These are phyloP conservation scores for Scleroderma citrinum DNA, from an alignment of 768 basidiomycete species.

Conservation along the genomic window DNA sequence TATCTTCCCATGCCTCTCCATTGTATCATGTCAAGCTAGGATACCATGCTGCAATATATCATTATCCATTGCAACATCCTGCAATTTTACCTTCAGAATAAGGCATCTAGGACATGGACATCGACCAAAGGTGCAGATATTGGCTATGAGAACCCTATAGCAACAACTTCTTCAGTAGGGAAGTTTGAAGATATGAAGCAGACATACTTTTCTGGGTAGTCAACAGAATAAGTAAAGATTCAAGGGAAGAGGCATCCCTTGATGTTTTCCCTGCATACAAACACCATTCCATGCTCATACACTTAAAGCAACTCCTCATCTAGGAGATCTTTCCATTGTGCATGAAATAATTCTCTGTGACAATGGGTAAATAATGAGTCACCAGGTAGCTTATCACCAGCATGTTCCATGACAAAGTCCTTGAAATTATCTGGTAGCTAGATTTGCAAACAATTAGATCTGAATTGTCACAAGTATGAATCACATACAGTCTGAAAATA, in stretches of 20 bases:
- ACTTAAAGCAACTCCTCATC: slow-evolving; percentile 9
- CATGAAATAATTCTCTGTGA: slow-evolving; percentile 12
- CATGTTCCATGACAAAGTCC: slow-evolving; percentile 4
- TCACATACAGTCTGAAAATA: slow-evolving; percentile 9
- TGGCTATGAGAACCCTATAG: no score
- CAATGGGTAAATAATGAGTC: slow-evolving; percentile 6
- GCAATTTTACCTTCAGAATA: no score
- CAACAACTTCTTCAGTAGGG: no score
- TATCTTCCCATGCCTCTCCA: no score
- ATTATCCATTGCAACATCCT: no score
- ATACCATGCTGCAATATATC: no score
- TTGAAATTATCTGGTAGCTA: no score
- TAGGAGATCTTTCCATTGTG: background rate
- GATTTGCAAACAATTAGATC: background rate
- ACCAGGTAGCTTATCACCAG: background rate
- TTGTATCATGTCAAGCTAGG: no score
- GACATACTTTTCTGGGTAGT: slow-evolving; percentile 33
- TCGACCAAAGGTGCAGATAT: no score
- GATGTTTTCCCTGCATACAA: slow-evolving; percentile 9
- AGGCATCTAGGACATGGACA: no score
- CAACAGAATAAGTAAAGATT: slow-evolving; percentile 26
- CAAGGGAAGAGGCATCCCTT: slow-evolving; percentile 13
- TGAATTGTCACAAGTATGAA: background rate
- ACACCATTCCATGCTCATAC: slow-evolving; percentile 9
- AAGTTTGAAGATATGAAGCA: no score